phyloP scores from a whole-genome alignment of 768 basidiomycete genomes.

The Amanita exitialis region DNA sequence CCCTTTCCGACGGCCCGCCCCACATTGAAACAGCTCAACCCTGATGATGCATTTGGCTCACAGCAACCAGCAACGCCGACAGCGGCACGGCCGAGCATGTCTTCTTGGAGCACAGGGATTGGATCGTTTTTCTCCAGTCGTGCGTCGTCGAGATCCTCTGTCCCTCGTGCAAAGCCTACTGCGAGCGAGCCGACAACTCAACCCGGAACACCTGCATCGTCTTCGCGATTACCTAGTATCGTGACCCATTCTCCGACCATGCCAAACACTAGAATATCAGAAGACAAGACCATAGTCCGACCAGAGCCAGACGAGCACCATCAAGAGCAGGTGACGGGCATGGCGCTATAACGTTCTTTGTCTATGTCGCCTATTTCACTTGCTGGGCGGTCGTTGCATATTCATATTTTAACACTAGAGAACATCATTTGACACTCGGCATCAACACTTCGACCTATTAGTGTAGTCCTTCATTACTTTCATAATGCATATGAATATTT shows the following conservation, averaged over 20 bases:
- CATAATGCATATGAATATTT: not conserved
- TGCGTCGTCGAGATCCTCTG: not conserved
- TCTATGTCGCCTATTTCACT: not conserved
- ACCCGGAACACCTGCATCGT: not conserved
- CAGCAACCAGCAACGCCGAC: constrained; percentile 3
- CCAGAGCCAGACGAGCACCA: not conserved
- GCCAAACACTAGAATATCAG: not conserved
- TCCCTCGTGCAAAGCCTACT: not conserved
- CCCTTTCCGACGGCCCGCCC: constrained; percentile 6
- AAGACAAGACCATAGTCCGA: not conserved
- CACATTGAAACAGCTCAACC: not conserved
- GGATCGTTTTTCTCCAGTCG: constrained; percentile 22
- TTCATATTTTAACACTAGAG: too few species aligned
- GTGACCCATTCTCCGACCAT: not conserved
- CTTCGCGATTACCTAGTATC: not conserved
- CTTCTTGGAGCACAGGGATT: constrained; percentile 23
- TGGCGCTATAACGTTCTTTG: not conserved
- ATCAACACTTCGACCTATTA: too few species aligned
- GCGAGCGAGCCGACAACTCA: not conserved
- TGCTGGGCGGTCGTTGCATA: not conserved
- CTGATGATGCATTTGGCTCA: constrained; percentile 3
- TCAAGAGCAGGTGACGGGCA: not conserved
- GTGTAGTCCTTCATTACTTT: not conserved
- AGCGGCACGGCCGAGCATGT: constrained; percentile 12
- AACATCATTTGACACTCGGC: not conserved